Base-by-base conservation (phyloP, 805 yeast species). In the Saccharomycopsis sp. region DNA sequence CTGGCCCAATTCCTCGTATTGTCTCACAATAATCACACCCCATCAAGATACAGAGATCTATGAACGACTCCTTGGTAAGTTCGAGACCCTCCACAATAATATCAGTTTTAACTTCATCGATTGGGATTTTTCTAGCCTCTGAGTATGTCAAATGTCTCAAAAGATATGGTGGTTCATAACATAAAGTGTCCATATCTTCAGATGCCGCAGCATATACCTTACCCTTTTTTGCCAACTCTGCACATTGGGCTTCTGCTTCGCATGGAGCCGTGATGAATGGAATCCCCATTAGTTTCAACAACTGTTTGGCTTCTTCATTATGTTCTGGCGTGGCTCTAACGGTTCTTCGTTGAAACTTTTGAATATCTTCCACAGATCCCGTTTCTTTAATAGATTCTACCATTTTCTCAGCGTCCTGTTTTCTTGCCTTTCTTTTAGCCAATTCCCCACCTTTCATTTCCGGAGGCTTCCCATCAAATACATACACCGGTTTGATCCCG, bases 221-320 rank as follows among this genome's bases (percentile, higher is more conserved):
- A 1, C 97, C 97, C 12, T 83, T 81, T 59, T 84, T 81, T 2
- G 97, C 97, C 53, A 94, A 73, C 63, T 84, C 94, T 0, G 99
- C 98, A 76, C 99, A 94, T 67, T 94, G 98, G 0, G 99, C 97
- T 70, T 94, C 99, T 1, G 99, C 99, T 72, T 94, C 99, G 69
- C 97, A 86, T 1, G 99, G 99, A 0, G 99, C 98, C 57, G 83
- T 84, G 3, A 94, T 87, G 65, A 76, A 89, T 1, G 99, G 99
- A 54, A 94, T 87, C 0, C 99, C 99, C 99, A 94, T 94, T 41
- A 93, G 73, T 54, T 77, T 81, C 58, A 94, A 76, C 57, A 94
- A 73, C 62, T 81, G 77, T 71, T 90, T 89, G 20, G 97, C 98
- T 67, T 94, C 98, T 41, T 89, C 97, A 66, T 93, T 94, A 64